Percentiles rank a stretch among this genome's conserved stretches.
These are phyloP conservation scores for Aspergillus pseudotamarii DNA, from an alignment of 2,329 filamentous ascomycete species.

Conservation along the genomic window DNA sequence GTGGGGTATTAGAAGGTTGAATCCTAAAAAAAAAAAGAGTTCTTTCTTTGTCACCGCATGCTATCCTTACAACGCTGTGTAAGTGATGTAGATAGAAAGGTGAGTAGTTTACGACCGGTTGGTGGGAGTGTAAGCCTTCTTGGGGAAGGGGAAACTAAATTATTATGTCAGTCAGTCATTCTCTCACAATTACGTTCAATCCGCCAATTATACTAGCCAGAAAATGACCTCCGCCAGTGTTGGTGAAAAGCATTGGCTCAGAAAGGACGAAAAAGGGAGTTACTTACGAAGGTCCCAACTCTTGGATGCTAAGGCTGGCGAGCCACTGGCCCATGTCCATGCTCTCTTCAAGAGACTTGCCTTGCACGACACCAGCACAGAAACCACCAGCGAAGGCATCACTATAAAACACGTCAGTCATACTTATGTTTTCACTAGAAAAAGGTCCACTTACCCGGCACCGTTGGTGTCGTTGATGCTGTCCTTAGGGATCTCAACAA, in stretches of 20 bases:
- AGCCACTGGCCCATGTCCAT: conserved; percentile 97
- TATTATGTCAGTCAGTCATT: conserved; percentile 21
- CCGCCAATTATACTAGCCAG: background rate
- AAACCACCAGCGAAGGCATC: conserved; percentile 97
- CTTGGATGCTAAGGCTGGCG: conserved; percentile 88
- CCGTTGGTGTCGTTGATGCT: conserved; percentile 96
- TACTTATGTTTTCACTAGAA: conserved; percentile 2
- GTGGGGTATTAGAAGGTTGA: conserved; percentile 48
- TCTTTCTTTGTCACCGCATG: background rate
- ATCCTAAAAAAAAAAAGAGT: conserved; percentile 36
- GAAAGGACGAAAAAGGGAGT: conserved; percentile 5
- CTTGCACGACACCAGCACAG: conserved; percentile 83
- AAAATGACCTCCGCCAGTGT: background rate
- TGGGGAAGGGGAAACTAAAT: conserved; percentile 75
- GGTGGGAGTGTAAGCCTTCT: conserved; percentile 69
- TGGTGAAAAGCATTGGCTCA: background rate
- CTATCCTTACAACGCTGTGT: background rate
- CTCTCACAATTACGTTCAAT: too few species aligned
- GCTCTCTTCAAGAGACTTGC: conserved; percentile 74
- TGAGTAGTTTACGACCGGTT: conserved; percentile 28
- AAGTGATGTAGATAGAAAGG: background rate
- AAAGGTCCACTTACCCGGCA: conserved; percentile 61
- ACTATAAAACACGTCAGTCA: conserved; percentile 44
- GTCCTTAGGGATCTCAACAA: conserved; percentile 74
- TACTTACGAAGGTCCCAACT: conserved; percentile 92